These are phyloP conservation scores for Melaleuca alternifolia DNA, from an alignment of 345 rosid genomes.

Conservation along the genomic window DNA sequence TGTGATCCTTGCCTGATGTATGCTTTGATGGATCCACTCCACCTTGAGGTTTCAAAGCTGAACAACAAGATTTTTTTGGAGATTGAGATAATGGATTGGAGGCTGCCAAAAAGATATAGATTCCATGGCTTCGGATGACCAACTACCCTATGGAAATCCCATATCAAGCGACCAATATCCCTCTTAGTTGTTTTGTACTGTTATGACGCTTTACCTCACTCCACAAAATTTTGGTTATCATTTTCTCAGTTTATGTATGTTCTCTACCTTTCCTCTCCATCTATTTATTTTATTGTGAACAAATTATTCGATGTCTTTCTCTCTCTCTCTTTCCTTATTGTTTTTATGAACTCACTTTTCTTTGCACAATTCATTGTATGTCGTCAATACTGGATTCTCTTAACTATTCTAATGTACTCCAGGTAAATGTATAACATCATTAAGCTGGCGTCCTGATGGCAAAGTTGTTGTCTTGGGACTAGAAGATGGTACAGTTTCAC, in stretches of 20 bases:
- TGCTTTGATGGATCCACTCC: background rate
- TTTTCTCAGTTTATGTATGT: background rate
- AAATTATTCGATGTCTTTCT: too few relatives aligned
- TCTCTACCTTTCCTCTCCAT: background rate
- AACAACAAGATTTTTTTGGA: too few relatives aligned
- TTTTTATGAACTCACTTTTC: background rate
- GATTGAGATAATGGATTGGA: background rate
- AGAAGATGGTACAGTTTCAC: slow-evolving; percentile 70
- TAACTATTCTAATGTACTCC: background rate
- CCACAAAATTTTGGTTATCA: background rate
- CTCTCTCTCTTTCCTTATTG: background rate
- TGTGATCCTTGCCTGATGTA: background rate
- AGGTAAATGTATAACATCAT: slow-evolving; percentile 65
- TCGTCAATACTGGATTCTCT: background rate
- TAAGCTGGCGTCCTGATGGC: slow-evolving; percentile 97
- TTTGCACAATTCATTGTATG: background rate
- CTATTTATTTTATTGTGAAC: background rate
- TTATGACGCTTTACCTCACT: background rate
- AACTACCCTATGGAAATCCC: background rate
- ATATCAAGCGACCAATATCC: too few relatives aligned
- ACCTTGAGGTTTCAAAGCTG: background rate
- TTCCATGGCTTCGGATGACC: background rate
- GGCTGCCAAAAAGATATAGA: background rate
- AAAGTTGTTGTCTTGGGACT: slow-evolving; percentile 82
- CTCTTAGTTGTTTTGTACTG: too few relatives aligned